Base-by-base conservation (phyloP, 176 grass and related monocot genomes). In the Raddia distichophylla region DNA sequence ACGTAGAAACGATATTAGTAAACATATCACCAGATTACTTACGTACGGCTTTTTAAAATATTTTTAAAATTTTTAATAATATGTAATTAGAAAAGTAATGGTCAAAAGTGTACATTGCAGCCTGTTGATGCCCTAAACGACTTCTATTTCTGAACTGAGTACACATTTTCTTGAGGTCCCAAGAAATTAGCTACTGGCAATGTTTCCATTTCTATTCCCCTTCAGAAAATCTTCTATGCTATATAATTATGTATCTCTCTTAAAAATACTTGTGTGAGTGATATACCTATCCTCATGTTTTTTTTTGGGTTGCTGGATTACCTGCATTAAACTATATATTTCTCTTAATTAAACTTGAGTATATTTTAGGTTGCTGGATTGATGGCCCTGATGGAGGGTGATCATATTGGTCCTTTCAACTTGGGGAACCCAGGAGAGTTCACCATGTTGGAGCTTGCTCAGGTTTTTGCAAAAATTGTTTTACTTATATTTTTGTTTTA, bases 361-460 rank as follows among this genome's bases (percentile, higher is more conserved):
- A 45, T 20, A 19, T 84, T 78, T 74, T 81, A 97, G 94, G 94
- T 94, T 80, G 89, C 90, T 82, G 94, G 91, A 49, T 51, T 97
- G 85, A 91, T 94, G 80, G 71, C 85, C 58, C 80, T 97, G 58
- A 97, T 97, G 94, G 94, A 97, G 81, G 58, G 94, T 69, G 87
- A 92, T 70, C 89, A 97, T 78, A 91, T 91, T 19, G 91, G 94
- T n/a, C 94, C 94, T 50, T 94, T 94, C 79, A 97, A 97, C 58
- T 63, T 97, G 69, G 94, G 91, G 61, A 97, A 97, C 71, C 94
- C 94, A 84, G 94, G 94, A 79, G 94, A 97, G 45, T 97, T 97
- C 77, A 97, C 91, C 71, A 97, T 97, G 94, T 76, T 91, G 82
- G 91, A 97, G 75, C 86, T 97, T 78, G 94, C 94, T 74, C 75